Percentiles rank a stretch among this genome's conserved stretches.
Conservation (phyloP, 495 filamentous ascomycete genomes). For the Bacidia gigantensis region DNA sequence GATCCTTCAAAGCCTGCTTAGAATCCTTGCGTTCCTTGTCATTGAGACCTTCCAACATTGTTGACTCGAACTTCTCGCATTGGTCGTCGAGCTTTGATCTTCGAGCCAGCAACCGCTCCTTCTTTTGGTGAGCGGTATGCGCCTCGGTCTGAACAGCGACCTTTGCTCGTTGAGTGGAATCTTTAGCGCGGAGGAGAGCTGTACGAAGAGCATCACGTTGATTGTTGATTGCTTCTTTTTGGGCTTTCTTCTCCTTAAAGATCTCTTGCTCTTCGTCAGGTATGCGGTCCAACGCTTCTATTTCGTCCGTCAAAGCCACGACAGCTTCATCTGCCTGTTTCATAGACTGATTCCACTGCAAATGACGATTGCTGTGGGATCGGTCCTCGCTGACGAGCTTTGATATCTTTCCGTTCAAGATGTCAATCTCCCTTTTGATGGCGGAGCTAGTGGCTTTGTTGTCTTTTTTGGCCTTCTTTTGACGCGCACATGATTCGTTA, state of each 20-base stretch:
- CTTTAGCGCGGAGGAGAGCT: constrained; percentile 46
- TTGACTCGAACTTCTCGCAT: constrained; percentile 61
- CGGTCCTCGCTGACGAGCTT: constrained; percentile 73
- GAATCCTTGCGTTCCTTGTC: constrained; percentile 59
- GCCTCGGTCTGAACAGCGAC: constrained; percentile 53
- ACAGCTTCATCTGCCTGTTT: constrained; percentile 71
- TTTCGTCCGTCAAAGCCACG: constrained; percentile 42
- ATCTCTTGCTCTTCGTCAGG: constrained; percentile 52
- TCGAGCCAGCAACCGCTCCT: constrained; percentile 63
- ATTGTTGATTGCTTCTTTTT: constrained; percentile 51
- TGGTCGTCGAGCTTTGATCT: constrained; percentile 65
- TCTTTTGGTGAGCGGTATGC: constrained; percentile 51
- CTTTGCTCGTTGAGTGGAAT: constrained; percentile 48
- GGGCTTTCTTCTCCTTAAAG: constrained; percentile 44
- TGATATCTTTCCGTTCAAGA: constrained; percentile 48
- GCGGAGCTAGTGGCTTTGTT: constrained; percentile 57
- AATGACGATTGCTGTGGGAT: constrained; percentile 61
- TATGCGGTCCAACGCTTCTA: constrained; percentile 51
- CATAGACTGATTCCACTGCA: constrained; percentile 64
- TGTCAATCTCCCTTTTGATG: constrained; percentile 69
- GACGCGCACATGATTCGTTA: constrained; percentile 57
- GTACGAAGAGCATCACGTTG: constrained; percentile 45
- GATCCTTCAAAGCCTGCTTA: constrained; percentile 49
- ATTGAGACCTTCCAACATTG: constrained; percentile 59
- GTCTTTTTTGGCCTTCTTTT: constrained; percentile 65